A percentile compares a stretch with the other conserved stretches of the same genome.
Conservation (phyloP, 2,329 filamentous ascomycete species). For the Aaosphaeria pasadenensis region DNA sequence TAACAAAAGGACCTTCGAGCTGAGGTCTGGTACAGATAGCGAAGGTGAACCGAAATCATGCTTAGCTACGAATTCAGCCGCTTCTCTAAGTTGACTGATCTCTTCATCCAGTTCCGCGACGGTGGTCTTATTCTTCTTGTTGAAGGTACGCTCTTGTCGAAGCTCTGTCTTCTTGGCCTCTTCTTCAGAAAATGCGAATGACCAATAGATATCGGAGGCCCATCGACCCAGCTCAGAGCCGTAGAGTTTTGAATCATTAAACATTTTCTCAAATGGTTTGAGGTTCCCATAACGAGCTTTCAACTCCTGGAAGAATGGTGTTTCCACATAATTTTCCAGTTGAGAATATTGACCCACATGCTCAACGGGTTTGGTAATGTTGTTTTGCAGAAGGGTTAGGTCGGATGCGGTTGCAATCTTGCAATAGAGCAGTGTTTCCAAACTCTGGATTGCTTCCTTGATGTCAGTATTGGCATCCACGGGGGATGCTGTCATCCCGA, state of each 20-base stretch:
- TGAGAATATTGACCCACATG: conserved; percentile 57
- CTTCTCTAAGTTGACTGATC: conserved; percentile 57
- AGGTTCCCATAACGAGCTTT: conserved; percentile 52
- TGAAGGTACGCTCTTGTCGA: conserved; percentile 45
- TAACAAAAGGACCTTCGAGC: conserved; percentile 65
- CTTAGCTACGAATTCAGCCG: conserved; percentile 53
- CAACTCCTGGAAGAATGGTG: conserved; percentile 61
- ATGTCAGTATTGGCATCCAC: conserved; percentile 80
- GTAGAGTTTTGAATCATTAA: conserved; percentile 58
- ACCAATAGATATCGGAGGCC: conserved; percentile 83
- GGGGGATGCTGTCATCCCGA: conserved; percentile 97
- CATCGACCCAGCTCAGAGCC: conserved; percentile 72
- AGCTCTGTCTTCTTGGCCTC: conserved; percentile 61
- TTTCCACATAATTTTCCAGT: conserved; percentile 56
- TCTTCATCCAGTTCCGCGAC: conserved; percentile 50
- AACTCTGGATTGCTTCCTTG: conserved; percentile 62
- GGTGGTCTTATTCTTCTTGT: conserved; percentile 23
- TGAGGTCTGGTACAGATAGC: conserved; percentile 51
- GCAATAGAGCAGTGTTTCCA: conserved; percentile 76
- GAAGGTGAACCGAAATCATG: conserved; percentile 47
- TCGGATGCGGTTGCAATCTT: conserved; percentile 76
- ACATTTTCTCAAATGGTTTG: conserved; percentile 53
- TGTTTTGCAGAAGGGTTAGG: conserved; percentile 56
- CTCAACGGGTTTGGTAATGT: conserved; percentile 59
- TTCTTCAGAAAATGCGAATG: conserved; percentile 62